Evolutionary conservation across 2,329 filamentous ascomycete genomes (phyloP).

Genomic region (Diaporthe humulicola): DNA sequence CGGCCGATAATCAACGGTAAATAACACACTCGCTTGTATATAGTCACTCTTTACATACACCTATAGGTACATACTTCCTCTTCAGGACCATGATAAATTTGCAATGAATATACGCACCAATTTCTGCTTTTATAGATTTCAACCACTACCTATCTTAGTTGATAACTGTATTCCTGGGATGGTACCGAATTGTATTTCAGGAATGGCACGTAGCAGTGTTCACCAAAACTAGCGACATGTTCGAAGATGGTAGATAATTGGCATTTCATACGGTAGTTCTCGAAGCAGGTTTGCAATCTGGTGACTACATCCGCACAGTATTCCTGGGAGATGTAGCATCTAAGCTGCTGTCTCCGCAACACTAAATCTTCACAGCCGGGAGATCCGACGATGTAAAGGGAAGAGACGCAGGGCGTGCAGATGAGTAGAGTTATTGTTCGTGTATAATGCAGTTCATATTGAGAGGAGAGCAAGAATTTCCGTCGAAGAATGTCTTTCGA

Average conservation of each 20-base stretch:
- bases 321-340: neutral
- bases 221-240: neutral
- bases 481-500: neutral
- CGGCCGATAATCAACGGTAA: neutral
- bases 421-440: neutral
- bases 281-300: neutral
- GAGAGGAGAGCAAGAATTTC: neutral
- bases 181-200: neutral
- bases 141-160: neutral
- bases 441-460: neutral
- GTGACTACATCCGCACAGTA: no score
- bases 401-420: neutral
- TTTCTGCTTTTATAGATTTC: neutral
- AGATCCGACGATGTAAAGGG: neutral
- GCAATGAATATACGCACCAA: neutral
- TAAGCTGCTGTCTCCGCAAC: neutral
- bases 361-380: neutral
- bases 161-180: neutral
- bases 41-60: conserved; percentile 9
- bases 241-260: neutral
- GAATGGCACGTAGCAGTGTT: neutral
- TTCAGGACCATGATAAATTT: neutral
- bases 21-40: conserved; percentile 19
- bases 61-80: neutral
- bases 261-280: neutral